phyloP scores from a whole-genome alignment of 768 basidiomycete genomes.

The Russula compacta region DNA sequence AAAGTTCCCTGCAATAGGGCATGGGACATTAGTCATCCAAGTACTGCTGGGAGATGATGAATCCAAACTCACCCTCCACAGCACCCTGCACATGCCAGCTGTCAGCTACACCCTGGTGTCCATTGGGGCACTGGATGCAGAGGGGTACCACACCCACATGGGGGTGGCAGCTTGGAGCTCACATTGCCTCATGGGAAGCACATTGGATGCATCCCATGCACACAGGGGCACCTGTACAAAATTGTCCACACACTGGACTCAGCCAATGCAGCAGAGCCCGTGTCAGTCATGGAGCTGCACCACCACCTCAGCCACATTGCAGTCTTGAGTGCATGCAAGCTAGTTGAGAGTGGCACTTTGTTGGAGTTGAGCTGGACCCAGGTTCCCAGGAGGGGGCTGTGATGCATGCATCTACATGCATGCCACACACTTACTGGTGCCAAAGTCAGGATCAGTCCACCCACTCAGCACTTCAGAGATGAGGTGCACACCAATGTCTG shows the following conservation, averaged over 20 bases:
- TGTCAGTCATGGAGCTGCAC: neutral
- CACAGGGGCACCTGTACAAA: too few species aligned
- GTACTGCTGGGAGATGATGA: neutral
- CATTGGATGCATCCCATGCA: neutral
- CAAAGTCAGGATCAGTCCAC: too few species aligned
- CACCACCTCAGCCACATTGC: neutral
- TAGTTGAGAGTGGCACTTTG: neutral
- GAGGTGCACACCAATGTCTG: neutral
- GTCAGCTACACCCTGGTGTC: neutral
- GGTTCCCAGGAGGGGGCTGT: too few species aligned
- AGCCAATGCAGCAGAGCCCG: too few species aligned
- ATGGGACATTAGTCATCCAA: neutral
- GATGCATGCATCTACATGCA: neutral
- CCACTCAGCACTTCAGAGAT: neutral
- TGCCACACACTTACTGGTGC: neutral
- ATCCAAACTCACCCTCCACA: neutral
- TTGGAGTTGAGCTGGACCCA: too few species aligned
- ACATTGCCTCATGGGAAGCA: neutral
- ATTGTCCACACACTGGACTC: too few species aligned
- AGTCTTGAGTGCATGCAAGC: neutral
- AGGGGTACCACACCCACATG: neutral
- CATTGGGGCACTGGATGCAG: neutral
- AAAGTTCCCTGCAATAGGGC: neutral
- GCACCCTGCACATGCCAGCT: neutral
- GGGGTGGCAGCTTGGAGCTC: neutral